These are phyloP conservation scores for Clausena lansium DNA, from an alignment of 345 rosid species.

Conservation along the genomic window DNA sequence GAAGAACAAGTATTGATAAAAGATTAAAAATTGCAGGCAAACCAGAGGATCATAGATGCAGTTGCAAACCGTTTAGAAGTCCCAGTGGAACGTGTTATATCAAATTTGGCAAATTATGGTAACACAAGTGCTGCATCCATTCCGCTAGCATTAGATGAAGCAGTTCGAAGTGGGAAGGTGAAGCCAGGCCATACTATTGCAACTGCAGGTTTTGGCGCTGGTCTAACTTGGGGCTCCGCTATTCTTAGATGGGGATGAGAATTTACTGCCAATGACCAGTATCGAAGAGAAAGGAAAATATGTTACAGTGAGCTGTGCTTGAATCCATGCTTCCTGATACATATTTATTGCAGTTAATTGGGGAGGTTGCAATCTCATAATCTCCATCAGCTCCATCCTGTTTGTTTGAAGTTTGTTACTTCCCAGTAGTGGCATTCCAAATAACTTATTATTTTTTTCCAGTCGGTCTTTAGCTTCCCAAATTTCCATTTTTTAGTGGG, in stretches of 20 bases:
- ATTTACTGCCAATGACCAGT: not conserved
- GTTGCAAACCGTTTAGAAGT: slow-evolving; percentile 76
- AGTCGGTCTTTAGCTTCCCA: not conserved
- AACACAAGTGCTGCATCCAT: slow-evolving; percentile 94
- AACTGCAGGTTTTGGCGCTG: slow-evolving; percentile 90
- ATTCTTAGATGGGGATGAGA: slow-evolving; percentile 79
- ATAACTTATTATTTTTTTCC: slow-evolving; percentile 19
- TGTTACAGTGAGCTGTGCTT: slow-evolving; percentile 12
- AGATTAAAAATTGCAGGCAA: slow-evolving; percentile 62
- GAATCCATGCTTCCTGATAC: slow-evolving; percentile 6
- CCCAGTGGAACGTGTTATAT: slow-evolving; percentile 76
- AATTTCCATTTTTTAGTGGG: not conserved
- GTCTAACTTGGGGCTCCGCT: slow-evolving; percentile 95
- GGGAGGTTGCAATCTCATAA: slow-evolving; percentile 14
- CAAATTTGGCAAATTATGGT: slow-evolving; percentile 85
- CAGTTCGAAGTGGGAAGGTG: slow-evolving; percentile 84
- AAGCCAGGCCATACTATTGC: slow-evolving; percentile 75
- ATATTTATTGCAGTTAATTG: slow-evolving; percentile 8
- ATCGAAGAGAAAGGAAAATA: slow-evolving; percentile 7
- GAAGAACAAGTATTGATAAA: not conserved
- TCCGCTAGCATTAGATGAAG: slow-evolving; percentile 91
- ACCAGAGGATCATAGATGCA: slow-evolving; percentile 90
- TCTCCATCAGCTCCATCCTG: slow-evolving; percentile 14
- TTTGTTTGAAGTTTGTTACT: slow-evolving; percentile 8
- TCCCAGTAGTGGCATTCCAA: slow-evolving; percentile 12